Evolutionary conservation across 2,329 filamentous ascomycete species (phyloP), one percentile per base, ranked within the genome.

Genomic region (Septoria linicola): DNA sequence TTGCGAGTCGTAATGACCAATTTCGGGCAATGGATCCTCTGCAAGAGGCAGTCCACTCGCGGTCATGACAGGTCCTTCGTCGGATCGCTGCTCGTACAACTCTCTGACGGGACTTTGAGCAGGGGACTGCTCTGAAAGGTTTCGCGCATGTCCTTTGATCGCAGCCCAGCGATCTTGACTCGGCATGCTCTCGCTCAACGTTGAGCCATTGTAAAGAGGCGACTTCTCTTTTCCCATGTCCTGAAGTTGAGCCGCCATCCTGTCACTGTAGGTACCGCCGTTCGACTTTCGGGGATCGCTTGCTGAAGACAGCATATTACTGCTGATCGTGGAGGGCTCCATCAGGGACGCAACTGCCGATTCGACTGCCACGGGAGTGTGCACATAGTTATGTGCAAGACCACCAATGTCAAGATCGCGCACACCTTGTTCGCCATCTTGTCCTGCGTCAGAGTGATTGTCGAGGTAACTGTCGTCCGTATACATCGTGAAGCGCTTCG

Each of bases 311-410:
- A 52, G 39, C 48, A 59, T 40, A 45, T 59, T 58, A 46, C 65
- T 67, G 55, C 73, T 91, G 46, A 96, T 67, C 10, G 85, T 80
- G 2, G 89, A 95, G 0, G 89, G 92, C 14, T 90, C 89, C 61
- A 93, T 86, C 5, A 97, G 75, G 13, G 91, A 96, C 6, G 92
- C 92, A 8, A 97, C 91, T 8, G 87, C 88, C 11, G 91, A 96
- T 69, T 96, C 91, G 0, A 95, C 84, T 2, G 81, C 89, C 27
- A 83, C 66, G 1, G 81, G 82, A 1, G 82, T 84, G 61, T 90
- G 83, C 2, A 95, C 79, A 64, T 89, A 85, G 59, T 88, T 79
- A 1, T 89, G 85, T 60, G 88, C 95, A 8, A 89, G 72, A 16
- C 80, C 82, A 11, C 11, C 89, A 72, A 16, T 80, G 81, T 25